These are phyloP conservation scores for Phytophthora pini DNA, from an alignment of 352 stramenopile species.

Conservation along the genomic window DNA sequence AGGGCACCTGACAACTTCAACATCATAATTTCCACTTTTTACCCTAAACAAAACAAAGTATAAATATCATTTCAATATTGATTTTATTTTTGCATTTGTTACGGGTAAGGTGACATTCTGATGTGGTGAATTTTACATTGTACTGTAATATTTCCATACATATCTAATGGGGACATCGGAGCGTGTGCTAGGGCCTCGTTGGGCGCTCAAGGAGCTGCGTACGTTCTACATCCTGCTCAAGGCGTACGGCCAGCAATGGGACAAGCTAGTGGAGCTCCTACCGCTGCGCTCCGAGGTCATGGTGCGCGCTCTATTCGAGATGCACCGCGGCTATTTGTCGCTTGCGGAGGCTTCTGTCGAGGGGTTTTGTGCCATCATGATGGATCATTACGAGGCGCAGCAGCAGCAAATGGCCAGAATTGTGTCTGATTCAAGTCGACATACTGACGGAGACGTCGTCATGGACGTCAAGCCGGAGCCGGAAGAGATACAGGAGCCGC, in stretches of 20 bases:
- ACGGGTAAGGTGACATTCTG: no score
- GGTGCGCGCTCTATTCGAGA: constrained; percentile 69
- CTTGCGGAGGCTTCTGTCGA: constrained; percentile 71
- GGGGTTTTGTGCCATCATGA: constrained; percentile 75
- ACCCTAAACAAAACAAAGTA: no score
- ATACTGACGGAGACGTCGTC: constrained; percentile 10
- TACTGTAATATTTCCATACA: no score
- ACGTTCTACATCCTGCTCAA: constrained; percentile 73
- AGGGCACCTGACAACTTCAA: constrained; percentile 46
- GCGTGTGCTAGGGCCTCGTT: constrained; percentile 52
- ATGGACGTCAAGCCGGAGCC: constrained; percentile 19
- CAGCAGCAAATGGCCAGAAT: constrained; percentile 22
- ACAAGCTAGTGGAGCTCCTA: constrained; percentile 56
- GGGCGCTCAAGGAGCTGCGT: constrained; percentile 69
- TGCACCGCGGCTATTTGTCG: constrained; percentile 75
- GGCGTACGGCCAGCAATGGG: constrained; percentile 55
- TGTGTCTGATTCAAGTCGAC: not conserved
- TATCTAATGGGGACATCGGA: constrained; percentile 7
- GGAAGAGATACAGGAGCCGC: constrained; percentile 2
- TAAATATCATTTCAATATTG: no score
- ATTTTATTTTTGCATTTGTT: no score
- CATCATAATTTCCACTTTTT: no score
- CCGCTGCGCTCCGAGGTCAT: constrained; percentile 60
- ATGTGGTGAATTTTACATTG: no score
- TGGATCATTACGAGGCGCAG: constrained; percentile 65